A percentile compares a stretch with the other conserved stretches of the same genome.
These are phyloP conservation scores for Rheum nobile DNA, from an alignment of 148 eudicot species.

Conservation along the genomic window DNA sequence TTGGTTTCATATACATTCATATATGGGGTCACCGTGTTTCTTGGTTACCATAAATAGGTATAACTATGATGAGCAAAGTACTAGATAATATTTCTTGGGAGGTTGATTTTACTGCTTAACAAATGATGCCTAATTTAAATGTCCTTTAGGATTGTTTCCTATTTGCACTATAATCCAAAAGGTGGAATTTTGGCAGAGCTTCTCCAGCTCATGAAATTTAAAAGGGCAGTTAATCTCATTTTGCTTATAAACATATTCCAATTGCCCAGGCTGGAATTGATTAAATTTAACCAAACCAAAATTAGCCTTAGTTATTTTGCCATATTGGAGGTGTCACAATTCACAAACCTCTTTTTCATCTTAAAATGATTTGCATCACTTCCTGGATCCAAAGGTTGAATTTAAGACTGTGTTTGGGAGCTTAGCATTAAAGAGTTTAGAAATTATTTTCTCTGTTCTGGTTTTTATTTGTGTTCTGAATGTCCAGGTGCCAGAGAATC, in stretches of 20 bases:
- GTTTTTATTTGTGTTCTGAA: not conserved
- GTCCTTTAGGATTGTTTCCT: not conserved
- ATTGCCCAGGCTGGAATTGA: not conserved
- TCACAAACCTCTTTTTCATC: not conserved
- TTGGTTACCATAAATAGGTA: not conserved
- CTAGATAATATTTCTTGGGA: not conserved
- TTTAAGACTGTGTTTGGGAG: too few relatives aligned
- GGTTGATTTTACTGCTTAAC: not conserved
- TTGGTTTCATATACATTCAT: not conserved
- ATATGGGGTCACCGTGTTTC: not conserved
- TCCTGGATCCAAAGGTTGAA: not conserved
- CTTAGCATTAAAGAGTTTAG: too few relatives aligned
- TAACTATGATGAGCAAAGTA: not conserved
- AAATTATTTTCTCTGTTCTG: not conserved
- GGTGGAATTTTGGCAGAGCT: not conserved
- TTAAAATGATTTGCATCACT: not conserved
- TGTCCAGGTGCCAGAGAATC: conserved; percentile 69
- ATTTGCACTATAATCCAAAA: not conserved
- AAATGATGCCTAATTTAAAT: too few relatives aligned
- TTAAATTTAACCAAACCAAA: not conserved
- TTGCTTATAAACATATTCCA: not conserved
- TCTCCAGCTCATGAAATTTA: not conserved
- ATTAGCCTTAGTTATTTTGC: not conserved
- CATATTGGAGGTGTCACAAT: not conserved
- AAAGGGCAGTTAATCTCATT: not conserved